A percentile compares a stretch with the other conserved stretches of the same genome.
Evolutionary conservation across 2,329 filamentous ascomycete species (phyloP).

Genomic region (Colletotrichum caudatum): DNA sequence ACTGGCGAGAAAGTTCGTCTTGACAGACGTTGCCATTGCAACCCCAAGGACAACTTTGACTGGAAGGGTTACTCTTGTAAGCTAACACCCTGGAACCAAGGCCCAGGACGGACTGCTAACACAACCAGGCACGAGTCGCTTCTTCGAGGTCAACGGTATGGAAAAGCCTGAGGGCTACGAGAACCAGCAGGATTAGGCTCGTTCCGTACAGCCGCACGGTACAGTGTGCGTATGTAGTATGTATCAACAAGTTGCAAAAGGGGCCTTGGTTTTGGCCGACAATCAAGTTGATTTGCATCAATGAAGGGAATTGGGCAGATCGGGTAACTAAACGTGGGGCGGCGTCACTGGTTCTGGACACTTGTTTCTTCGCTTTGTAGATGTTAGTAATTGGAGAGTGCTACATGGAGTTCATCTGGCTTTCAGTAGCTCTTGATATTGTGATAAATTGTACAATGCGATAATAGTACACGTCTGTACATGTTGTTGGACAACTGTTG

Average conservation of each 20-base stretch:
- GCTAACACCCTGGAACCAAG: conserved; percentile 49
- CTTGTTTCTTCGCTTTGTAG: conserved; percentile 34
- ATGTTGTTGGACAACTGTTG: background rate
- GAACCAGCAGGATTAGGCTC: conserved; percentile 68
- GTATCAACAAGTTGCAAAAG: conserved; percentile 36
- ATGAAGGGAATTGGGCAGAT: conserved; percentile 32
- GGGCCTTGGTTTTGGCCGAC: conserved; percentile 36
- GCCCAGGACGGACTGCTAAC: background rate
- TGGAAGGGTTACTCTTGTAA: conserved; percentile 99
- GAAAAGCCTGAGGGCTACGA: conserved; percentile 89
- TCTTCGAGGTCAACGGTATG: conserved; percentile 84
- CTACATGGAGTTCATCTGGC: conserved; percentile 20
- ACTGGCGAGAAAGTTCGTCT: conserved; percentile 86
- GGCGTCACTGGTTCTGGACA: conserved; percentile 42
- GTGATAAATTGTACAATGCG: conserved; percentile 31
- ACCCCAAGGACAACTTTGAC: conserved; percentile 97
- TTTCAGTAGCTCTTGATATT: background rate
- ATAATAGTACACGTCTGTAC: conserved; percentile 25
- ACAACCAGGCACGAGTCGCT: conserved; percentile 80
- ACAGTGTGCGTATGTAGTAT: conserved; percentile 22
- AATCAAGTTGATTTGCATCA: conserved; percentile 31
- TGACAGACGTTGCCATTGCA: conserved; percentile 92
- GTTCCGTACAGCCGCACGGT: background rate
- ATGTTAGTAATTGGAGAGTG: conserved; percentile 32
- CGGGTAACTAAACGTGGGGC: conserved; percentile 35